Conservation (phyloP, 768 basidiomycete genomes). For the Mycena pura region DNA sequence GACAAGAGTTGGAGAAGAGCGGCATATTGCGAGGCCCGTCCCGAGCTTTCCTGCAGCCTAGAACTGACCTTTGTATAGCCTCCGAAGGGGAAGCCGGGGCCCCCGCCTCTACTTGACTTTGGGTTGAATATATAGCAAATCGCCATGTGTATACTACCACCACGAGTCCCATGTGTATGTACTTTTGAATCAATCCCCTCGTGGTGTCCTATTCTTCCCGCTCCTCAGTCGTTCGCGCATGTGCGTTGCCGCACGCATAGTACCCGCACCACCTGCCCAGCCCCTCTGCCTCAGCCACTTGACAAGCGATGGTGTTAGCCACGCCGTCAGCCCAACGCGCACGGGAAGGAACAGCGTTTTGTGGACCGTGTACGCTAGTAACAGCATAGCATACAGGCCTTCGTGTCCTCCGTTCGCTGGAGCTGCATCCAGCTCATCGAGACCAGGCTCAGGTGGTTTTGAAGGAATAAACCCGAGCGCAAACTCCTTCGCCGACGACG, state of each 20-base stretch:
- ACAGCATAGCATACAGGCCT: constrained; percentile 89
- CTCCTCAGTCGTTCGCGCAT: constrained; percentile 54
- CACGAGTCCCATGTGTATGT: constrained; percentile 9
- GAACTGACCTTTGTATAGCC: constrained; percentile 3
- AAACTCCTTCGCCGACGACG: constrained; percentile 60
- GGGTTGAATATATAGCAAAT: constrained; percentile 8
- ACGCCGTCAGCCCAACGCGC: constrained; percentile 87
- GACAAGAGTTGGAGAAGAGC: constrained; percentile 68
- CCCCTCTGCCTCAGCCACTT: constrained; percentile 81
- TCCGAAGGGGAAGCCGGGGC: constrained; percentile 24
- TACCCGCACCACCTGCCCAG: constrained; percentile 81
- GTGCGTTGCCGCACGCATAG: constrained; percentile 65
- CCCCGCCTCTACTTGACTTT: constrained; percentile 14
- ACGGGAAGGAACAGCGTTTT: constrained; percentile 93
- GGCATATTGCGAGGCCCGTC: constrained; percentile 58
- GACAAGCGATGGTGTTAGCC: constrained; percentile 85
- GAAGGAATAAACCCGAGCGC: constrained; percentile 53
- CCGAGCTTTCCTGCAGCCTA: neutral
- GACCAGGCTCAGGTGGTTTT: constrained; percentile 68
- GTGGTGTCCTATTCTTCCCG: constrained; percentile 37
- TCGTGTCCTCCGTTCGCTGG: constrained; percentile 56
- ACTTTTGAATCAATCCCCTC: constrained; percentile 25
- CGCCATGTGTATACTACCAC: constrained; percentile 18
- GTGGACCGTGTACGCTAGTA: constrained; percentile 94
- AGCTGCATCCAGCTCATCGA: constrained; percentile 63